These are phyloP conservation scores for Aspergillus nanangensis DNA, from an alignment of 495 filamentous ascomycete genomes.

Conservation along the genomic window DNA sequence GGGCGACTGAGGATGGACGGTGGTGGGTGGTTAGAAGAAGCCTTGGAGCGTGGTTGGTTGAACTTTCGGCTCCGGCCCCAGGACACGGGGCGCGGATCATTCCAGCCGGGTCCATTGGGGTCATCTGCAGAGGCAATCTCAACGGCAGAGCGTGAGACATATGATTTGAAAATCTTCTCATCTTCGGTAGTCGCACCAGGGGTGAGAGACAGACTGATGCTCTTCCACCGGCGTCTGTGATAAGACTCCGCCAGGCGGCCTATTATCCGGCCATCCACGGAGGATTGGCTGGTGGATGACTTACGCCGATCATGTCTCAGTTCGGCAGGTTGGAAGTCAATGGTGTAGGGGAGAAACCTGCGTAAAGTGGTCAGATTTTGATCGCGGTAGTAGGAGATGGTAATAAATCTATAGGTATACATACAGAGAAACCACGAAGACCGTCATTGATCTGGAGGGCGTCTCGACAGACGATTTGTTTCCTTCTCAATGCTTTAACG, in stretches of 20 bases:
- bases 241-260: constrained; percentile 20
- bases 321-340: constrained; percentile 28
- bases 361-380: constrained; percentile 4
- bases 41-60: constrained; percentile 70
- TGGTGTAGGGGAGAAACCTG: constrained; percentile 37
- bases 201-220: constrained; percentile 42
- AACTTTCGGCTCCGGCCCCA: constrained; percentile 60
- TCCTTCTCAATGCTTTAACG: background rate
- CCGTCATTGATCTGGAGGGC: constrained; percentile 15
- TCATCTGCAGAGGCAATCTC: constrained; percentile 24
- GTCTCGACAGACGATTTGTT: background rate
- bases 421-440: constrained; percentile 32
- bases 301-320: constrained; percentile 12
- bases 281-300: constrained; percentile 21
- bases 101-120: constrained; percentile 39
- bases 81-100: constrained; percentile 57
- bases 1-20: constrained; percentile 61
- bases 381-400: background rate
- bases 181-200: constrained; percentile 56
- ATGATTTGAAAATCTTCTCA: constrained; percentile 54
- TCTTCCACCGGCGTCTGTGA: constrained; percentile 16
- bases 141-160: constrained; percentile 30
- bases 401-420: constrained; percentile 4
- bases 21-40: constrained; percentile 59
- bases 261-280: constrained; percentile 34